Conservation (phyloP, 208 protist species). For the Crithidia fasciculata region DNA sequence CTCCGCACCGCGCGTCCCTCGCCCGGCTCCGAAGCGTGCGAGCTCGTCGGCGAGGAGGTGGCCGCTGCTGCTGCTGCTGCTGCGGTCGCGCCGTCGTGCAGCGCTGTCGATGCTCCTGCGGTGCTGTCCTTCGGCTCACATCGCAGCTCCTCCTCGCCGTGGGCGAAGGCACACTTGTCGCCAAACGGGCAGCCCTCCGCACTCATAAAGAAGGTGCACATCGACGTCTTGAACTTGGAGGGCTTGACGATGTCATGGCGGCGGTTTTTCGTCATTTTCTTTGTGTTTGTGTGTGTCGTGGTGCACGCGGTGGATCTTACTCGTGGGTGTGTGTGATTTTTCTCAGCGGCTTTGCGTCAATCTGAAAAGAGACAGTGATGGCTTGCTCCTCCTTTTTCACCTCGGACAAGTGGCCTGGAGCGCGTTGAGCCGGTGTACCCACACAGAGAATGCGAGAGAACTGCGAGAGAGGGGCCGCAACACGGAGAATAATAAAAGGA, state of each 20-base stretch:
- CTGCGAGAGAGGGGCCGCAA: too few relatives aligned
- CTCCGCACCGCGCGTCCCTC: not conserved
- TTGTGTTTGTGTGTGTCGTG: not conserved
- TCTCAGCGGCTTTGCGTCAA: too few relatives aligned
- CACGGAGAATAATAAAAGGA: too few relatives aligned
- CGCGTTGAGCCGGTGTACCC: too few relatives aligned
- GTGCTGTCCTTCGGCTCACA: slow-evolving; percentile 33
- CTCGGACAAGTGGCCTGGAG: too few relatives aligned
- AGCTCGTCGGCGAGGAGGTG: slow-evolving; percentile 13
- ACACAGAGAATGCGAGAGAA: too few relatives aligned
- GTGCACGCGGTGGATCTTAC: not conserved
- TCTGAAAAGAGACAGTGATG: too few relatives aligned
- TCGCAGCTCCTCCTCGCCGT: slow-evolving; percentile 74
- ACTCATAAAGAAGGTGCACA: slow-evolving; percentile 73
- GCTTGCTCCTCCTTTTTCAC: too few relatives aligned
- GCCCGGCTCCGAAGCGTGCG: slow-evolving; percentile 4
- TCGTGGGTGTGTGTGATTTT: slow-evolving; percentile 3
- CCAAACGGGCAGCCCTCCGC: slow-evolving; percentile 73
- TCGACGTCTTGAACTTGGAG: slow-evolving; percentile 88
- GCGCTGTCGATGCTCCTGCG: not conserved
- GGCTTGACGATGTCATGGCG: slow-evolving; percentile 85
- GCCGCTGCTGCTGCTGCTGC: not conserved
- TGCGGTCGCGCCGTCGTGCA: not conserved
- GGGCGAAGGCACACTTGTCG: slow-evolving; percentile 82
- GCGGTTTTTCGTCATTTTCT: slow-evolving; percentile 56